Evolutionary conservation across 2,329 filamentous ascomycete species (phyloP).

Genomic region (Thielaviopsis euricoi): DNA sequence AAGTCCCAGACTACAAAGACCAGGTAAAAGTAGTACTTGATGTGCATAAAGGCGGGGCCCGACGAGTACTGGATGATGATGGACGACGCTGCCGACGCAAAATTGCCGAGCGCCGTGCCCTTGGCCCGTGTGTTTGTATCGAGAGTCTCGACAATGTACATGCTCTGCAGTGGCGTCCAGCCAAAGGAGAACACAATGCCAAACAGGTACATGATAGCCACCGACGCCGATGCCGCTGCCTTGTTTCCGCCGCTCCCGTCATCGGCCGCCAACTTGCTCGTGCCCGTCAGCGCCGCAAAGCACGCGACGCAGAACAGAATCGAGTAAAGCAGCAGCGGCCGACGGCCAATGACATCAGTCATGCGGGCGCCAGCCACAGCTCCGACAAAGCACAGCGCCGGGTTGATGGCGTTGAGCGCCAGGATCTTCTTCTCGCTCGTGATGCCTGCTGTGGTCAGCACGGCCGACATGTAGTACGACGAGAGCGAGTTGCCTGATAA

Average conservation of each 20-base stretch:
- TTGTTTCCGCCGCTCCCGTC: conserved; percentile 20
- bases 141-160: conserved; percentile 21
- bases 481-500: conserved; percentile 32
- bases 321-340: conserved; percentile 33
- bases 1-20: conserved; percentile 30
- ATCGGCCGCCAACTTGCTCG: conserved; percentile 21
- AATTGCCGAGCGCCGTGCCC: conserved; percentile 27
- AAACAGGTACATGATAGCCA: conserved; percentile 37
- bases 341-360: conserved; percentile 40
- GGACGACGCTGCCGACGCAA: conserved; percentile 22
- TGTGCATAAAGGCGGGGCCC: conserved; percentile 26
- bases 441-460: conserved; percentile 35
- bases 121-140: conserved; percentile 20
- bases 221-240: conserved; percentile 25
- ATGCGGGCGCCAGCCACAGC: conserved; percentile 37
- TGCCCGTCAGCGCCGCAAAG: conserved; percentile 32
- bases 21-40: conserved; percentile 28
- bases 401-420: conserved; percentile 35
- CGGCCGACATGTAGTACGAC: conserved; percentile 37
- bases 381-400: conserved; percentile 32
- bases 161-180: conserved; percentile 29
- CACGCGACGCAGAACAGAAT: conserved; percentile 29
- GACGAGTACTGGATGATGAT: conserved; percentile 28
- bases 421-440: conserved; percentile 28
- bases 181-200: conserved; percentile 34